Base-by-base conservation (phyloP, 208 protist species). In the Trypanosoma caninum region DNA sequence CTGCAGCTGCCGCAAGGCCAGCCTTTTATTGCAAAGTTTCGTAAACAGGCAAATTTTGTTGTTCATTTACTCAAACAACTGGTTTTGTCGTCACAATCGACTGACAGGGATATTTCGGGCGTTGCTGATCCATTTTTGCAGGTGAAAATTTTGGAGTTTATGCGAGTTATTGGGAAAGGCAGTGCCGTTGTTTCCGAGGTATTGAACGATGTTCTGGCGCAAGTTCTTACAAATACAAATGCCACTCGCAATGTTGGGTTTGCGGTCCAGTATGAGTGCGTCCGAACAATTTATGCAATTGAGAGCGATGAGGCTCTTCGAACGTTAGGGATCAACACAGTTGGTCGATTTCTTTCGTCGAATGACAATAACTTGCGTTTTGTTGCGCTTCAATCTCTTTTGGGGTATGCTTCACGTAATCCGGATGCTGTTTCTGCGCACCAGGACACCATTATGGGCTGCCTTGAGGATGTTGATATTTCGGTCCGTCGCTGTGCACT, bases 351-450 rank as follows among this genome's bases (percentile, higher is more conserved):
- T 66, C 80, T 99, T 9, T 64, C 85, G 16, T 79, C 76, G 5
- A 97, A 90, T 54, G 98, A 99, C 72, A 99, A 99, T 71, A 99
- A 99, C 76, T 94, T 99, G 55, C 92, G 97, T 52, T 99, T 99
- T 70, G 97, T 99, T 0, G 97, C 98, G 0, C 80, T 99, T 5
- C 67, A 98, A 61, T 94, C 94, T 20, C 84, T 99, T 22, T 69
- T 92, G 31, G 79, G 89, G 42, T 96, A 97, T 30, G 84, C 98
- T 0, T 58, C 80, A 7, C 75, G 73, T 8, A 95, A 99, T 65
- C 72, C 84, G 30, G 73, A 87, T 42, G 60, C 90, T 16, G 88
- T 98, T n/a, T 80, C 97, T 52, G 76, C 91, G 41, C 90, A 98
- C 65, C 82, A 97, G 40, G 73, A 79, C 16, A 98, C 83, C 22